These are phyloP conservation scores for Daldinia bambusicola DNA, from an alignment of 495 filamentous ascomycete species.

Conservation along the genomic window DNA sequence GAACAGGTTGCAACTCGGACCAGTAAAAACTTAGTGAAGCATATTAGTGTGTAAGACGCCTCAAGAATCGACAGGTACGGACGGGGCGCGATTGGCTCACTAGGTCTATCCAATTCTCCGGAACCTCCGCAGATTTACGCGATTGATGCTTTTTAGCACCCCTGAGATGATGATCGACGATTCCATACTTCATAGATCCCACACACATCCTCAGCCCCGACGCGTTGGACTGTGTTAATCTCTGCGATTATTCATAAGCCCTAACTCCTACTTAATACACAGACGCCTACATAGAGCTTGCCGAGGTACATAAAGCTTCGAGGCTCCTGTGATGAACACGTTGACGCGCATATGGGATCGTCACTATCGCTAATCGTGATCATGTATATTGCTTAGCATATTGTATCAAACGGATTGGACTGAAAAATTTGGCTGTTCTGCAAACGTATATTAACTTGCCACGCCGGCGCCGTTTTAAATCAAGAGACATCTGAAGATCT, in stretches of 20 bases:
- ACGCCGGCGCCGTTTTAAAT: neutral
- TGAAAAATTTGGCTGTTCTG: neutral
- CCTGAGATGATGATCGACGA: conserved; percentile 39
- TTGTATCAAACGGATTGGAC: conserved; percentile 3
- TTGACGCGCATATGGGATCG: conserved; percentile 1
- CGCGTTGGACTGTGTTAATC: conserved; percentile 21
- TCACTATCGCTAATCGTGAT: conserved; percentile 4
- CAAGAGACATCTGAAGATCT: conserved; percentile 1
- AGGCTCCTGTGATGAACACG: neutral
- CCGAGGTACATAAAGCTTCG: neutral
- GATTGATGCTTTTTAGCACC: conserved; percentile 26
- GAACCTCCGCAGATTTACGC: conserved; percentile 39
- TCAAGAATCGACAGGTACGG: conserved; percentile 31
- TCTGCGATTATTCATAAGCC: conserved; percentile 7
- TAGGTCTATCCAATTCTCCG: conserved; percentile 31
- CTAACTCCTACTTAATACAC: neutral
- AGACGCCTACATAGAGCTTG: neutral
- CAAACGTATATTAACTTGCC: conserved; percentile 8
- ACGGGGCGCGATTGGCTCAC: conserved; percentile 25
- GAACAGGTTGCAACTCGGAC: conserved; percentile 16
- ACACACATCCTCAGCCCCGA: conserved; percentile 1
- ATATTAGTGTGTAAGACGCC: conserved; percentile 13
- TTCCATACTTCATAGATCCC: conserved; percentile 15
- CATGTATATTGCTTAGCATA: conserved; percentile 4
- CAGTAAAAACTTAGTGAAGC: conserved; percentile 11